Base-by-base conservation (phyloP, 2,329 filamentous ascomycete species). In the Aspergillus sp. region DNA sequence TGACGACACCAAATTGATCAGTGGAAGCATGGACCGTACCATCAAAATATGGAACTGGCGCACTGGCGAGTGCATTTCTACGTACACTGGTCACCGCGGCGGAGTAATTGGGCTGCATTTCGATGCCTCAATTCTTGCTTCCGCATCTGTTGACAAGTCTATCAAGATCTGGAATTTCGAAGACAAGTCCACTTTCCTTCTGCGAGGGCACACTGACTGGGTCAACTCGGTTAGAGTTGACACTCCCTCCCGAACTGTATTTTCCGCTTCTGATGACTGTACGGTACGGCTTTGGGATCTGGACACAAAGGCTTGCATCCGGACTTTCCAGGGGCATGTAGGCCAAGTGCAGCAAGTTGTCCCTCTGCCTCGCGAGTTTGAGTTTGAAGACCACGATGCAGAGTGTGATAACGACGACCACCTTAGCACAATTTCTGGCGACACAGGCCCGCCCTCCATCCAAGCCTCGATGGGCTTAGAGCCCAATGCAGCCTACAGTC, bases 31-130 rank as follows among this genome's bases (percentile, higher is more conserved):
- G 56, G 95, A 98, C 73, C 84, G 86, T 49, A 96, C 89, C 4
- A 84, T 99, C 67, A 93, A 90, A 71, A 86, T 99, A 34, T 99
- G 95, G 95, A 96, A 99, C 70, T 97, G 93, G 92, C 86, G 89
- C 61, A 97, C 91, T 0, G 95, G 95, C 47, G 86, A 91, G 66
- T 92, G 91, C 66, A 83, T 97, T 56, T 89, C 88, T 49, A 96
- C 89, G 0, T 87, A 96, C 54, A 83, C 84, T 12, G 89, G 89
- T 20, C 95, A 98, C 70, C 85, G 82, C 17, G 88, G 87, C 37
- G 93, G 93, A 12, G 89, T 99, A 24, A 89, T 98, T 62, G 88
- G 88, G 20, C 83, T 98, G 8, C 90, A 98, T 75, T 96, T 96
- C 72, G 91, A 93, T 59, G 87, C 86, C 19, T 90, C 90, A 56